phyloP scores from a whole-genome alignment of 164 flowering plant species.

The Vitis amurensis region DNA sequence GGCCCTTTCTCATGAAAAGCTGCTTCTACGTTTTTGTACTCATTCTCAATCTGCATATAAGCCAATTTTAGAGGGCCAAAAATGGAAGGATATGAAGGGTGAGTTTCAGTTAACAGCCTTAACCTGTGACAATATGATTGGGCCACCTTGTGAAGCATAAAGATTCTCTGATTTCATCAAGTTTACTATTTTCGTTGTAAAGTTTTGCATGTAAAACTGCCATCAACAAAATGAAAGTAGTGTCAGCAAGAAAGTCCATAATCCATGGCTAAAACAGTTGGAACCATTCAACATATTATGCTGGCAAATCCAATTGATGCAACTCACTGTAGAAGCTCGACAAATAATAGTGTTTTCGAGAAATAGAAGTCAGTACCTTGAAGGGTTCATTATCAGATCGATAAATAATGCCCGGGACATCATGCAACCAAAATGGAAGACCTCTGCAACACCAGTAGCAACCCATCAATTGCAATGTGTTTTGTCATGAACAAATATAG shows the following conservation, averaged over 20 bases:
- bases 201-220: slow-evolving; percentile 74
- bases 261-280: too few species aligned
- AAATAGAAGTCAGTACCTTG: slow-evolving; percentile 47
- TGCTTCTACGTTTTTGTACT: slow-evolving; percentile 54
- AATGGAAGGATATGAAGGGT: background rate
- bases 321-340: too few species aligned
- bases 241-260: background rate
- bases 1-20: slow-evolving; percentile 55
- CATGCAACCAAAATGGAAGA: slow-evolving; percentile 81
- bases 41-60: slow-evolving; percentile 72
- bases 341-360: background rate
- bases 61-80: background rate
- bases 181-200: slow-evolving; percentile 61
- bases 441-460: slow-evolving; percentile 53
- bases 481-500: background rate
- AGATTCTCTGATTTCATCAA: slow-evolving; percentile 69
- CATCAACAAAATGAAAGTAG: slow-evolving; percentile 4
- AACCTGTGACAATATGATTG: slow-evolving; percentile 93
- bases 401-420: slow-evolving; percentile 65
- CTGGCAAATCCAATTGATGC: too few species aligned
- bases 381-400: slow-evolving; percentile 80
- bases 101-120: background rate
- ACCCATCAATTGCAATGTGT: background rate
- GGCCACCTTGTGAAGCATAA: slow-evolving; percentile 97
- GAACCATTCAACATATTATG: too few species aligned